Conservation (phyloP, 345 rosid species). For the Alliaria petiolata region DNA sequence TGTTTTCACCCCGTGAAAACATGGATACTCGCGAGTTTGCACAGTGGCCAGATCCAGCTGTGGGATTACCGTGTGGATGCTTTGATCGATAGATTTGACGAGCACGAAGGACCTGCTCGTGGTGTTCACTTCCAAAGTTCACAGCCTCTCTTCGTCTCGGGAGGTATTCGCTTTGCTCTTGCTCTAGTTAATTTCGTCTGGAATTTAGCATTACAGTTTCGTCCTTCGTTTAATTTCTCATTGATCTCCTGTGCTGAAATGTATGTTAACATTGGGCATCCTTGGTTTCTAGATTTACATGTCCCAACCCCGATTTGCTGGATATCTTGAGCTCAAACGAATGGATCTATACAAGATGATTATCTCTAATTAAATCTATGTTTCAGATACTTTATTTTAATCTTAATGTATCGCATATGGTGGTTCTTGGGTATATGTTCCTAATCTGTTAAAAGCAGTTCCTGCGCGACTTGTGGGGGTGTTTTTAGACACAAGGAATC, state of each 20-base stretch:
- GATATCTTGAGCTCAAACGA: background rate
- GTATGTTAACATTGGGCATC: too few species aligned
- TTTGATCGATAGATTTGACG: conserved; percentile 85
- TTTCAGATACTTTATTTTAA: too few species aligned
- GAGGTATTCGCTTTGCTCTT: conserved; percentile 74
- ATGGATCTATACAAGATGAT: too few species aligned
- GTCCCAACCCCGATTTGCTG: background rate
- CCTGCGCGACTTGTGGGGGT: too few species aligned
- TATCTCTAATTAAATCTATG: too few species aligned
- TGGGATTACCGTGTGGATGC: conserved; percentile 99
- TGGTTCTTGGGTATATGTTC: too few species aligned
- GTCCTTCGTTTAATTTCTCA: too few species aligned
- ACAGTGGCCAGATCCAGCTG: conserved; percentile 97
- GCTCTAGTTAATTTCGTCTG: background rate
- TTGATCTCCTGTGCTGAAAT: too few species aligned
- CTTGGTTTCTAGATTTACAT: background rate
- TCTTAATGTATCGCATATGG: too few species aligned
- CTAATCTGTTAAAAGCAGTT: too few species aligned
- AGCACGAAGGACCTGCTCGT: conserved; percentile 98
- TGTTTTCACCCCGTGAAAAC: conserved; percentile 93
- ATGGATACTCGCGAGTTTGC: conserved; percentile 98
- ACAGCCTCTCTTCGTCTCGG: conserved; percentile 92
- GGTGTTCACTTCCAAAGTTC: conserved; percentile 94
- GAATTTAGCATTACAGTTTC: too few species aligned
- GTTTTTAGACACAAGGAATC: background rate